Evolutionary conservation across 108 stramenopile genomes (phyloP), one percentile per base, ranked within the genome.

Genomic region (Heterococcus sp.): DNA sequence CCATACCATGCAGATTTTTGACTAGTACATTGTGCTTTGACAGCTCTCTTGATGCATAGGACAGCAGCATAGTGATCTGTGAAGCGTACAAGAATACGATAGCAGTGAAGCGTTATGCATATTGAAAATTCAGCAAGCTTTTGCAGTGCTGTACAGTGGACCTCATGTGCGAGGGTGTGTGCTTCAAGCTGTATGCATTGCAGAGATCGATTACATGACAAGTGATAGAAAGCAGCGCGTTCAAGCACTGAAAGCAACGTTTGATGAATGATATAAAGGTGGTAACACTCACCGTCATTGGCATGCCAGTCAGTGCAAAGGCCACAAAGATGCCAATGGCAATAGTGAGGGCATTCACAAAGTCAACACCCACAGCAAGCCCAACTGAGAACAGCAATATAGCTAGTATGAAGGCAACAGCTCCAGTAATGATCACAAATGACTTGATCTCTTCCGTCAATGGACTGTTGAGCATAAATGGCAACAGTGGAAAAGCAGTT

Each of bases 221-320:
- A n/a, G n/a, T n/a, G n/a, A n/a, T n/a, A n/a, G n/a, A n/a, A n/a
- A n/a, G n/a, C n/a, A n/a, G n/a, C n/a, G n/a, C n/a, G n/a, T n/a
- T n/a, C n/a, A n/a, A n/a, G n/a, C n/a, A n/a, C n/a, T n/a, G n/a
- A n/a, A n/a, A n/a, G n/a, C n/a, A n/a, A n/a, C n/a, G n/a, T n/a
- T n/a, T n/a, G n/a, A n/a, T n/a, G n/a, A n/a, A n/a, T n/a, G n/a
- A n/a, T n/a, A n/a, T n/a, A n/a, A n/a, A n/a, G n/a, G n/a, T n/a
- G n/a, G n/a, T n/a, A n/a, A n/a, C n/a, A 58, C 46, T 58, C 21
- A 91, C 88, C 1, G 89, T 88, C 32, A 87, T 82, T 28, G 85
- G 85, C 37, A 91, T 85, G 1, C 90, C 90, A 67, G 89, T 76
- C 65, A 89, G 90, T 4, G 89, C 89, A 71, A 88, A 88, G 2